Evolutionary conservation across 306 rosid species (phyloP).

Genomic region (Begonia fuchsioides): DNA sequence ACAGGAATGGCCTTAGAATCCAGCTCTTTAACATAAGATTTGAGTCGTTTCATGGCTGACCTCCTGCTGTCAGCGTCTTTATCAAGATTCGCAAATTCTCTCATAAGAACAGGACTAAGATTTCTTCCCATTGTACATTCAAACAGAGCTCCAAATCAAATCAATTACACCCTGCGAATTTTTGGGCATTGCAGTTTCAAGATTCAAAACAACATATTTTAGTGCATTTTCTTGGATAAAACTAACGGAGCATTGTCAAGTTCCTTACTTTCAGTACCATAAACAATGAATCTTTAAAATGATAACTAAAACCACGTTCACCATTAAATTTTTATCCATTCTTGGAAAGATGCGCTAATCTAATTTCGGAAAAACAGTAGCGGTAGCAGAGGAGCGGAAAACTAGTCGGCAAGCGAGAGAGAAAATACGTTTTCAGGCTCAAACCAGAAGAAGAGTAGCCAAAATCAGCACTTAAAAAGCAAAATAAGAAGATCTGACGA

Average conservation of each 20-base stretch:
- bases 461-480: background rate
- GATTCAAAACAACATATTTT: background rate
- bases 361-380: background rate
- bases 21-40: conserved; percentile 61
- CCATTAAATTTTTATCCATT: too few relatives aligned
- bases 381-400: background rate
- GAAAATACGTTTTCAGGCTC: background rate
- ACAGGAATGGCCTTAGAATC: conserved; percentile 61
- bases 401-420: background rate
- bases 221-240: background rate
- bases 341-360: background rate
- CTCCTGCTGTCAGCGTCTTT: conserved; percentile 73
- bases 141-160: conserved; percentile 7
- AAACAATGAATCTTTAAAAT: background rate
- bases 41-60: conserved; percentile 69
- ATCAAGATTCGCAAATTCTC: conserved; percentile 59
- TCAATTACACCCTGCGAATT: background rate
- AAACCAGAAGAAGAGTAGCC: background rate
- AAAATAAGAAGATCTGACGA: background rate
- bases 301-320: too few relatives aligned
- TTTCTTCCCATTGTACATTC: conserved; percentile 43
- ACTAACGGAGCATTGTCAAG: background rate
- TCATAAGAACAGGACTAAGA: conserved; percentile 34
- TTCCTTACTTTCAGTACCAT: background rate
- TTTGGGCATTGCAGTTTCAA: background rate